phyloP scores from a whole-genome alignment of 148 eudicot genomes.

The Camellia japonica region DNA sequence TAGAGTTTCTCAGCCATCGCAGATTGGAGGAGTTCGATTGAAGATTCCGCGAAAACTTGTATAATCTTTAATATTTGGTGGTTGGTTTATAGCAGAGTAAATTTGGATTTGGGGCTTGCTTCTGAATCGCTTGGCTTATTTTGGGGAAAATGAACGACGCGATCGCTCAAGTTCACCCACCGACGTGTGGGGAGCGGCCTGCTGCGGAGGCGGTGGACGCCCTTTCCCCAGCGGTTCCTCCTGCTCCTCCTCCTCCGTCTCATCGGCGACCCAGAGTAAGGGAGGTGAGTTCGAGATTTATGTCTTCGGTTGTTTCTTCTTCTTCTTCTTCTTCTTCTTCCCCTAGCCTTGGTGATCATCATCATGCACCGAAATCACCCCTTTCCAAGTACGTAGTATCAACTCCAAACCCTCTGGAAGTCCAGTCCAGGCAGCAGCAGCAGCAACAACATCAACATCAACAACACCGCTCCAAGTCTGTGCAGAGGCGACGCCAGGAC shows the following conservation, averaged over 20 bases:
- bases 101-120: neutral
- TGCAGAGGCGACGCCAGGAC: conserved; percentile 31
- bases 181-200: neutral
- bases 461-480: conserved; percentile 42
- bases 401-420: conserved; percentile 35
- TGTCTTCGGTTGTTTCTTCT: conserved; percentile 53
- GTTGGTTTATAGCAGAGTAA: too few species aligned
- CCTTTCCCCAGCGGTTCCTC: conserved; percentile 2
- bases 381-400: conserved; percentile 10
- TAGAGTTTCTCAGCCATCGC: neutral
- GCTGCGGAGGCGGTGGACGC: neutral
- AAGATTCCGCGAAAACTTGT: neutral
- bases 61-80: too few species aligned
- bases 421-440: conserved; percentile 12
- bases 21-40: neutral
- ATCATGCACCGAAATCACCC: conserved; percentile 14
- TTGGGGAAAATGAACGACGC: neutral
- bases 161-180: neutral
- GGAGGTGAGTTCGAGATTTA: conserved; percentile 81
- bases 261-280: conserved; percentile 75
- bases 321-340: conserved; percentile 24
- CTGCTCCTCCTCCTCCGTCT: conserved; percentile 31
- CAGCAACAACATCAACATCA: conserved; percentile 13
- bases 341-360: conserved; percentile 21
- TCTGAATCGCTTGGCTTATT: neutral